Percentiles rank a stretch among this genome's conserved stretches.
phyloP scores from a whole-genome alignment of 2,329 filamentous ascomycete genomes.

The Fusarium oligoseptatum region DNA sequence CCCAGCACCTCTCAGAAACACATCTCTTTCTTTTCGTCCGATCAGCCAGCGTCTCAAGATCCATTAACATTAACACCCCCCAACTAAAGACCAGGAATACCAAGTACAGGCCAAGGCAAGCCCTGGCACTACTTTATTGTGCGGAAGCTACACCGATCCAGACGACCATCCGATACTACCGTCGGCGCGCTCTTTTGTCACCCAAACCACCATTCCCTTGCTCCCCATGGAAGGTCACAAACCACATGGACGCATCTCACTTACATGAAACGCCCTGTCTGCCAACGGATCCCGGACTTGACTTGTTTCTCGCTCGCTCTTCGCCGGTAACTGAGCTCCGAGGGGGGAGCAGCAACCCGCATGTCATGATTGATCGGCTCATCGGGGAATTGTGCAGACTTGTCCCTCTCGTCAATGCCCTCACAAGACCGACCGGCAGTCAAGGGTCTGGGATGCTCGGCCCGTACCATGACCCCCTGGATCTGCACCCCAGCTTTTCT shows the following conservation, averaged over 20 bases:
- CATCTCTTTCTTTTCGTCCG: not conserved
- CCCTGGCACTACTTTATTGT: not conserved
- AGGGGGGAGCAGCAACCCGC: conserved; percentile 11
- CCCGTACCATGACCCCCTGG: conserved; percentile 41
- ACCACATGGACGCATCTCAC: conserved; percentile 20
- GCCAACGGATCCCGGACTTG: not conserved
- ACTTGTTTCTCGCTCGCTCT: not conserved
- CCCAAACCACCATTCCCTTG: conserved; percentile 20
- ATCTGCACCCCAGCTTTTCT: conserved; percentile 44
- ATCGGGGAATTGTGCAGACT: conserved; percentile 35
- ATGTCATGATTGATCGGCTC: conserved; percentile 42
- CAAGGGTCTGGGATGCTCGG: conserved; percentile 45
- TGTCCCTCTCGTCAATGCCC: conserved; percentile 7
- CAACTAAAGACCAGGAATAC: no score
- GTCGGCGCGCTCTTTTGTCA: conserved; percentile 15
- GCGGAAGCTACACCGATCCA: conserved; percentile 26
- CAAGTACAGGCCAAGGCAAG: not conserved
- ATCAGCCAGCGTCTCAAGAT: not conserved
- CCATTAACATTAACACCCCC: no score
- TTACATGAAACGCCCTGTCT: conserved; percentile 27
- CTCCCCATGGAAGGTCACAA: conserved; percentile 4
- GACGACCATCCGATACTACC: conserved; percentile 39
- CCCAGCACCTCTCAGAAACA: not conserved
- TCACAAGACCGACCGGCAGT: conserved; percentile 25
- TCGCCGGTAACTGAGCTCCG: conserved; percentile 13